These are phyloP conservation scores for Adenanthera pavonina DNA, from an alignment of 306 rosid genomes.

Conservation along the genomic window DNA sequence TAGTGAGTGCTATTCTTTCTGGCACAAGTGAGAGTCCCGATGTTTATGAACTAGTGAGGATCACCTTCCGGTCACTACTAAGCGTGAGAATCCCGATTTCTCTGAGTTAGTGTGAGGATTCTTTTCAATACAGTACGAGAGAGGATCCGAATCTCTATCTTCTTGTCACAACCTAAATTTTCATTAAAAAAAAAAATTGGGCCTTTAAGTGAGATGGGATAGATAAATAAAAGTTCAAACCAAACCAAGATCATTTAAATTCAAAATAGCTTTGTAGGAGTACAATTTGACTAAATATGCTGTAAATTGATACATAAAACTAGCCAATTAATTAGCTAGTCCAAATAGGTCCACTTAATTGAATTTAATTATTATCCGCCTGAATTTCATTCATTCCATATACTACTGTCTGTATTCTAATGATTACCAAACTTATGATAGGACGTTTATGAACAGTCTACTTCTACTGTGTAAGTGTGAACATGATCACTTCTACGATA, in stretches of 20 bases:
- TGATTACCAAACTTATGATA: not conserved
- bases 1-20: not conserved
- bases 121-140: not conserved
- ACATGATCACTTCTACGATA: not conserved
- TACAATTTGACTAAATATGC: not conserved
- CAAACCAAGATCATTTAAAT: not conserved
- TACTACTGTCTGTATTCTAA: not conserved
- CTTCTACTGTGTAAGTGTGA: not conserved
- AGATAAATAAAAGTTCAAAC: not conserved
- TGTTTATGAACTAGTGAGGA: not conserved
- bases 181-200: not conserved
- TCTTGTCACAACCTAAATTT: not conserved
- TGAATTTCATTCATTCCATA: not conserved
- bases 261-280: not conserved
- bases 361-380: not conserved
- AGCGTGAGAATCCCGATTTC: not conserved
- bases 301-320: not conserved
- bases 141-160: not conserved
- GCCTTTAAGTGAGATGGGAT: not conserved
- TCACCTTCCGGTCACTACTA: too few species aligned
- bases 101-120: not conserved
- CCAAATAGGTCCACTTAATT: not conserved
- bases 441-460: conserved; percentile 7
- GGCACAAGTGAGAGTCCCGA: not conserved
- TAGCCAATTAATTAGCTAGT: not conserved